A percentile compares a stretch with the other conserved stretches of the same genome.
Evolutionary conservation across 1,139 yeast genomes (phyloP).

Genomic region (Debaryomyces subglobosus): DNA sequence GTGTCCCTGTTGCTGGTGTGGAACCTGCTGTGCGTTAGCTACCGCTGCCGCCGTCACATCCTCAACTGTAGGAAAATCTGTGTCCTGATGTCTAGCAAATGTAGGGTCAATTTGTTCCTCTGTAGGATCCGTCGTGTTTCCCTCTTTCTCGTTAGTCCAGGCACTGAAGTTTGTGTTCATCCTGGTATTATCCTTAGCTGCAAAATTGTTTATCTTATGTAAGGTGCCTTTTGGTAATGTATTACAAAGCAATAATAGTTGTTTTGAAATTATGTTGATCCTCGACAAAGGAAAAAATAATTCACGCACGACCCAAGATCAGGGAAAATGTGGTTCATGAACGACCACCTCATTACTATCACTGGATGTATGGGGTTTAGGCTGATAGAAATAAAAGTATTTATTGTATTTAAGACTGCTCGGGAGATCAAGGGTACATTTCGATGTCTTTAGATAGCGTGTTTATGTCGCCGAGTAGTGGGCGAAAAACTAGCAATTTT

Average conservation of each 20-base stretch:
- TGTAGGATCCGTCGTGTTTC: slow-evolving; percentile 15
- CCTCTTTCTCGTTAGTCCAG: slow-evolving; percentile 27
- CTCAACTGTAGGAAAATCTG: slow-evolving; percentile 29
- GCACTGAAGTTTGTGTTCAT: slow-evolving; percentile 31
- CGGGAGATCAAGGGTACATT: not conserved
- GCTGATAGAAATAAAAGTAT: not conserved
- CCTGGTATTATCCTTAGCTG: slow-evolving; percentile 7
- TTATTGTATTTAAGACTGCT: not conserved
- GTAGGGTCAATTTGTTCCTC: slow-evolving; percentile 35
- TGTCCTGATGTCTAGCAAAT: slow-evolving; percentile 30
- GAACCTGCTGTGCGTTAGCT: slow-evolving; percentile 25
- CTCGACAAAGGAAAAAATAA: not conserved
- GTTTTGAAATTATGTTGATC: slow-evolving; percentile 4
- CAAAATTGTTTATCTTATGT: slow-evolving; percentile 13
- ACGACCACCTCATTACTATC: not conserved
- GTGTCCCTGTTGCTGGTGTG: slow-evolving; percentile 12
- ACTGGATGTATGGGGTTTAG: not conserved
- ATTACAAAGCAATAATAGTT: slow-evolving; percentile 11
- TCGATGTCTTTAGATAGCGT: slow-evolving; percentile 1
- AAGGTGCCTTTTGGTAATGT: slow-evolving; percentile 11
- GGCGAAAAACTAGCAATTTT: slow-evolving; percentile 13
- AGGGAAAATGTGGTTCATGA: not conserved
- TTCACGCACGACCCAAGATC: not conserved
- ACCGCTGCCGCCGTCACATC: slow-evolving; percentile 38
- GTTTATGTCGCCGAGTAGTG: slow-evolving; percentile 3